Base-by-base conservation (phyloP, 2,329 filamentous ascomycete species). In the Penicillium vulpinum region DNA sequence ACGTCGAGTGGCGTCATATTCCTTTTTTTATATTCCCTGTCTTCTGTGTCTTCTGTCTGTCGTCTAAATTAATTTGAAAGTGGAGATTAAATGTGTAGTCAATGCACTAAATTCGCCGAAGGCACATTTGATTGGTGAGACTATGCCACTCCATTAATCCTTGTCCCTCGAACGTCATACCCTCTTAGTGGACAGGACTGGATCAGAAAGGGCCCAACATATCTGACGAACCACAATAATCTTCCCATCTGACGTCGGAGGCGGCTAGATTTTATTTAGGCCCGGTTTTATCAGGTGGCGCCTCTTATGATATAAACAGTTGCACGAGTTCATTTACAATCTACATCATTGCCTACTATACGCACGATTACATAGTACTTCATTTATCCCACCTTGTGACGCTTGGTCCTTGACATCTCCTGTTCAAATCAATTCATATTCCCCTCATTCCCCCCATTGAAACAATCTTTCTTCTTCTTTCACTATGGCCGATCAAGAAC, bases 401-500 rank as follows among this genome's bases (percentile, higher is more conserved):
- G 64, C 63, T 58, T 61, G 36, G 60, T 64, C 60, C 62, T 57
- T 55, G 8, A 29, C 31, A 46, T 53, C 49, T 52, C 53, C 47
- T 59, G 18, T 55, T 59, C 58, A 33, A 48, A 63, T 56, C 56
- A 54, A 52, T 65, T 67, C 64, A 67, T 68, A 62, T 65, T 66
- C 50, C 35, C 46, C 59, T 60, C 59, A 55, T 44, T 45, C 62
- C 58, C 57, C 33, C 8, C 22, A 39, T 38, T 24, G n/a, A n/a
- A n/a, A 49, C 45, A 39, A 26, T 26, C 44, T n/a, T 41, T 58
- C 47, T 50, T 62, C 36, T 58, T 65, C 53, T 60, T 62, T 43
- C 65, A 69, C 43, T 31, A 71, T 72, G 69, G 62, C 69, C 60
- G 68, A 71, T 60, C 68, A 69, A 39, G 62, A 68, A 40, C 48